Conservation (phyloP, 2,329 filamentous ascomycete genomes). For the Colletotrichum sp. region DNA sequence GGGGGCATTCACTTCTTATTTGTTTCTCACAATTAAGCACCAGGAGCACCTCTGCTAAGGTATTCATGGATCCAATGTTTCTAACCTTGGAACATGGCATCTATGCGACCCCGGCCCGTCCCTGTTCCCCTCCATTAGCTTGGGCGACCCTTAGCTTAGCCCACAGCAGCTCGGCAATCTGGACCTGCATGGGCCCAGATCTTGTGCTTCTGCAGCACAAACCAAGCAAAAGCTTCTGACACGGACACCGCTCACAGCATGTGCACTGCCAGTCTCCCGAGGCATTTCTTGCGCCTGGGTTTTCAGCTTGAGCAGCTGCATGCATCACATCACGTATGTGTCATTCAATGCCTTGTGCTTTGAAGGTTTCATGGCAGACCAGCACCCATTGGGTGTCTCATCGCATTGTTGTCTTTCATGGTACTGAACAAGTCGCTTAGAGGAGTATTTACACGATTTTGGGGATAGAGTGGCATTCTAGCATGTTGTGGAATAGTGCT, state of each 20-base stretch:
- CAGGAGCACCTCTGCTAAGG: not conserved
- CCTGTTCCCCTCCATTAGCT: not conserved
- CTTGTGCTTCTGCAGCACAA: not conserved
- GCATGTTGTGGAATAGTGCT: not conserved
- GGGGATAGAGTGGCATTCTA: not conserved
- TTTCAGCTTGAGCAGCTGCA: not conserved
- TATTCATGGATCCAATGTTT: not conserved
- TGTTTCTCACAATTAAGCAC: not conserved
- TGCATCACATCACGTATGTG: not conserved
- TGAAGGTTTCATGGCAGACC: not conserved
- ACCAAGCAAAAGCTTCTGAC: not conserved
- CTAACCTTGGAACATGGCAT: not conserved
- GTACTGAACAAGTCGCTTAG: not conserved
- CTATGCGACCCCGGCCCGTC: not conserved
- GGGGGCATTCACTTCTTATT: not conserved
- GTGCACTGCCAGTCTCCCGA: not conserved
- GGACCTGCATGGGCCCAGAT: not conserved
- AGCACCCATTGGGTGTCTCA: not conserved
- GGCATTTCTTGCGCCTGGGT: not conserved
- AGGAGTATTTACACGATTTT: not conserved
- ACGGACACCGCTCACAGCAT: not conserved
- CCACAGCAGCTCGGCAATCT: not conserved
- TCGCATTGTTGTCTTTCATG: not conserved
- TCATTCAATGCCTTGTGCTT: not conserved
- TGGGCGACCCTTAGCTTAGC: not conserved